Evolutionary conservation across 805 yeast genomes (phyloP).

Genomic region (Candida sanyiensis): DNA sequence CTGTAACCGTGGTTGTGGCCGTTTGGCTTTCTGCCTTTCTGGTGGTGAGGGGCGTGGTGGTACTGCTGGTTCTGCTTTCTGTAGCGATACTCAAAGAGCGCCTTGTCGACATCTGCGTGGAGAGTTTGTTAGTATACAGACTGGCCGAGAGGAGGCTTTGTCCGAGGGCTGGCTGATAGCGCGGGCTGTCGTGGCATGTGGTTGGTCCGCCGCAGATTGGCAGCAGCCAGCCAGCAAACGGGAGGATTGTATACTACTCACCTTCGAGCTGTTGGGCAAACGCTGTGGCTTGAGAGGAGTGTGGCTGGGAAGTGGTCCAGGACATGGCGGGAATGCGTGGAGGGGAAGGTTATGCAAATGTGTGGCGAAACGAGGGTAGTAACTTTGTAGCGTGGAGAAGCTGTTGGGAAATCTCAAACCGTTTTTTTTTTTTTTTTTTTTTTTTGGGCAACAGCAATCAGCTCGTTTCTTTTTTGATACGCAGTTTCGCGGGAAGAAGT

Average conservation of each 20-base stretch:
- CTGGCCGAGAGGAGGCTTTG: neutral
- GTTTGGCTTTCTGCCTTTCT: conserved; percentile 1
- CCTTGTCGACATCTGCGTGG: conserved; percentile 20
- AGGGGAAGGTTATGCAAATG: too few species aligned
- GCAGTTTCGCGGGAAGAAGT: too few species aligned
- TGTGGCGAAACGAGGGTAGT: too few species aligned
- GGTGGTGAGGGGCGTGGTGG: conserved; percentile 3
- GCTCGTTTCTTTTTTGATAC: too few species aligned
- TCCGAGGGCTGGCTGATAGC: too few species aligned
- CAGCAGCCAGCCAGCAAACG: conserved; percentile 1
- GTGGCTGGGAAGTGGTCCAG: neutral
- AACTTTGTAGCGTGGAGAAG: too few species aligned
- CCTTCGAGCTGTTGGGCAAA: conserved; percentile 10
- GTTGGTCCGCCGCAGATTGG: too few species aligned
- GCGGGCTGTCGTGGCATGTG: too few species aligned
- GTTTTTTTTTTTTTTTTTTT: too few species aligned
- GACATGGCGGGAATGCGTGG: too few species aligned
- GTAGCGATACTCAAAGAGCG: conserved; percentile 22
- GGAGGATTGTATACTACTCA: conserved; percentile 1
- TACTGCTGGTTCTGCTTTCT: conserved; percentile 18
- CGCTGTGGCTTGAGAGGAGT: conserved; percentile 1
- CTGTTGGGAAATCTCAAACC: too few species aligned
- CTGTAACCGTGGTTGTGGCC: neutral
- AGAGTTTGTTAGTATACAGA: conserved; percentile 8
- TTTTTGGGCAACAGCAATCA: too few species aligned